Evolutionary conservation across 1,139 yeast genomes (phyloP).

Genomic region (Suhomyces panamericanus): DNA sequence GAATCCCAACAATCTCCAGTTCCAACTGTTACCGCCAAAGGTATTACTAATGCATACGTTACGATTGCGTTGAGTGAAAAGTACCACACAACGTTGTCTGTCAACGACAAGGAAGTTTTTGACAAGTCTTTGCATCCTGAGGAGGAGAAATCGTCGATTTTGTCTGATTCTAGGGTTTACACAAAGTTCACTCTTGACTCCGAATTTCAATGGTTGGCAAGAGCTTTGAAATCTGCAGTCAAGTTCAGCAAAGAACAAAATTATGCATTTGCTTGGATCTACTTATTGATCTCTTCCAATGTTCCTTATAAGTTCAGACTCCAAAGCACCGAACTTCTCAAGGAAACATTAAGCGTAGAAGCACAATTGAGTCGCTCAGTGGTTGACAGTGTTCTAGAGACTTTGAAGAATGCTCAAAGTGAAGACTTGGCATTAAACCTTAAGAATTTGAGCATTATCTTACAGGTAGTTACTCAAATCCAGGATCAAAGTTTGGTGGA

Average conservation of each 20-base stretch:
- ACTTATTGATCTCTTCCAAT: constrained; percentile 38
- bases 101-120: constrained; percentile 20
- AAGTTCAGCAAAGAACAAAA: constrained; percentile 12
- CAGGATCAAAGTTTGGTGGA: constrained; percentile 22
- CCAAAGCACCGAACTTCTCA: constrained; percentile 30
- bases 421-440: constrained; percentile 23
- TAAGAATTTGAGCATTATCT: constrained; percentile 38
- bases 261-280: constrained; percentile 44
- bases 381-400: constrained; percentile 18
- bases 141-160: constrained; percentile 44
- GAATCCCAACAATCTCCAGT: constrained; percentile 51
- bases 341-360: constrained; percentile 21
- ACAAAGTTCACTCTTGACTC: constrained; percentile 45
- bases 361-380: constrained; percentile 17
- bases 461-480: constrained; percentile 46
- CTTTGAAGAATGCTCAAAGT: constrained; percentile 14
- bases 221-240: constrained; percentile 35
- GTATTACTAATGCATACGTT: constrained; percentile 52
- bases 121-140: constrained; percentile 27
- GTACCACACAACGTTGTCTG: constrained; percentile 9
- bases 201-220: constrained; percentile 55
- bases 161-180: constrained; percentile 48
- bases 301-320: constrained; percentile 36
- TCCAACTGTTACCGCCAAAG: constrained; percentile 48
- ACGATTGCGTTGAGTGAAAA: constrained; percentile 21